phyloP scores from a whole-genome alignment of 192 early-diverging fungal species.

The Backusella luteola region DNA sequence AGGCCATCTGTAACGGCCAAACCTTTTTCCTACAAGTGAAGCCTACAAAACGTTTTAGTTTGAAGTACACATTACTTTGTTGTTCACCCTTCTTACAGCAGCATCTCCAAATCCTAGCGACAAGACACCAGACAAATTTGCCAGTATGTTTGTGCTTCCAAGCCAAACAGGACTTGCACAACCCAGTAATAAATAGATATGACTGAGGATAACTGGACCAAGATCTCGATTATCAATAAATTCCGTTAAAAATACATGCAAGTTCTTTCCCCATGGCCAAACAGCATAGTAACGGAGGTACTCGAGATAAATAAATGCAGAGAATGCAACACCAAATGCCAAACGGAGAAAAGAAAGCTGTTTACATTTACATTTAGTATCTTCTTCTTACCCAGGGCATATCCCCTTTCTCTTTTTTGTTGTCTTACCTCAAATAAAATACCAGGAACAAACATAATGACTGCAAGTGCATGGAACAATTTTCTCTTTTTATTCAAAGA shows the following conservation, averaged over 20 bases:
- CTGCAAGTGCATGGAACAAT: slow-evolving; percentile 80
- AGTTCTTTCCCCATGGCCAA: slow-evolving; percentile 56
- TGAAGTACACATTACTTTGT: background rate
- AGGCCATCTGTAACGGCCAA: slow-evolving; percentile 74
- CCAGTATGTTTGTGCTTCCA: slow-evolving; percentile 47
- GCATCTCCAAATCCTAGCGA: slow-evolving; percentile 90
- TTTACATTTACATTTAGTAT: background rate
- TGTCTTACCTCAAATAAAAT: slow-evolving; percentile 62
- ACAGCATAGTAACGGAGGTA: slow-evolving; percentile 77
- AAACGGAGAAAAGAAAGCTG: slow-evolving; percentile 77
- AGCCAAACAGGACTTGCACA: slow-evolving; percentile 93
- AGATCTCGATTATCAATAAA: slow-evolving; percentile 88
- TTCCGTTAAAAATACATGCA: slow-evolving; percentile 70
- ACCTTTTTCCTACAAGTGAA: slow-evolving; percentile 77
- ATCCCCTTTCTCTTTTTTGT: background rate
- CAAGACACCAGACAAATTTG: slow-evolving; percentile 76
- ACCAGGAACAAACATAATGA: slow-evolving; percentile 86
- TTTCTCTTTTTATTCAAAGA: slow-evolving; percentile 79
- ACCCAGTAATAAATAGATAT: slow-evolving; percentile 87
- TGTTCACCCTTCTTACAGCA: slow-evolving; percentile 41
- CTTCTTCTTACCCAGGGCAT: background rate
- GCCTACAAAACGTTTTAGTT: slow-evolving; percentile 44
- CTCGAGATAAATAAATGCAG: slow-evolving; percentile 73
- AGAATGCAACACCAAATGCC: slow-evolving; percentile 76
- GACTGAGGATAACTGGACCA: slow-evolving; percentile 81